A percentile compares a stretch with the other conserved stretches of the same genome.
Evolutionary conservation across 2,329 filamentous ascomycete genomes (phyloP).

Genomic region (Botryotinia globosa): DNA sequence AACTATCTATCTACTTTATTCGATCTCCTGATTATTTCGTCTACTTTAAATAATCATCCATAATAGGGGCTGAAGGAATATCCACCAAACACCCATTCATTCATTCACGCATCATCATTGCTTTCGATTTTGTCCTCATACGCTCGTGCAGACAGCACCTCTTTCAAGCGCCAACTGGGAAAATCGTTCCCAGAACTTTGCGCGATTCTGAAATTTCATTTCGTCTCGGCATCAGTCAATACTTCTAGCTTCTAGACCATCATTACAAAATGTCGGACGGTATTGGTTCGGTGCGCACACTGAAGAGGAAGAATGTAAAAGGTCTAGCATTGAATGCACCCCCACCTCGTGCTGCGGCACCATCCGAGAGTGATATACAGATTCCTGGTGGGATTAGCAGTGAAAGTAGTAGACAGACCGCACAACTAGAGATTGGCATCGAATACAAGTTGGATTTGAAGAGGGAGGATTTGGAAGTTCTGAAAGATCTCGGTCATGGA

Average conservation of each 20-base stretch:
- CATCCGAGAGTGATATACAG: conserved; percentile 69
- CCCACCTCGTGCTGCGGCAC: conserved; percentile 66
- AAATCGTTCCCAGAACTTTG: conserved; percentile 12
- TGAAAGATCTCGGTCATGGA: conserved; percentile 92
- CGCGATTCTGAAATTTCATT: conserved; percentile 12
- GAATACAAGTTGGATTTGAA: conserved; percentile 93
- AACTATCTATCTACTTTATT: conserved; percentile 4
- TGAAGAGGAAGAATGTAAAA: conserved; percentile 99
- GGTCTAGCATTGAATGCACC: conserved; percentile 83
- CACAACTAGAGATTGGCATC: conserved; percentile 86
- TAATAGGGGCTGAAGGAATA: background rate
- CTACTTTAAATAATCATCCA: background rate
- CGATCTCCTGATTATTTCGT: conserved; percentile 6
- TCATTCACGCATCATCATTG: background rate
- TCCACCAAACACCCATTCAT: background rate
- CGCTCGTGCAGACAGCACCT: conserved; percentile 12
- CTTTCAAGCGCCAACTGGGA: conserved; percentile 16
- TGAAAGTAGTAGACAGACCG: conserved; percentile 57
- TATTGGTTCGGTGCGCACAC: conserved; percentile 69
- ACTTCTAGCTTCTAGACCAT: conserved; percentile 3
- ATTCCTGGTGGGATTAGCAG: conserved; percentile 59
- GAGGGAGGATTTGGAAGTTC: conserved; percentile 85
- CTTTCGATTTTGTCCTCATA: background rate
- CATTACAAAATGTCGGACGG: conserved; percentile 48
- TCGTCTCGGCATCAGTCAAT: background rate